Evolutionary conservation across 208 protist genomes (phyloP).

Genomic region (Angomonas ambiguus): DNA sequence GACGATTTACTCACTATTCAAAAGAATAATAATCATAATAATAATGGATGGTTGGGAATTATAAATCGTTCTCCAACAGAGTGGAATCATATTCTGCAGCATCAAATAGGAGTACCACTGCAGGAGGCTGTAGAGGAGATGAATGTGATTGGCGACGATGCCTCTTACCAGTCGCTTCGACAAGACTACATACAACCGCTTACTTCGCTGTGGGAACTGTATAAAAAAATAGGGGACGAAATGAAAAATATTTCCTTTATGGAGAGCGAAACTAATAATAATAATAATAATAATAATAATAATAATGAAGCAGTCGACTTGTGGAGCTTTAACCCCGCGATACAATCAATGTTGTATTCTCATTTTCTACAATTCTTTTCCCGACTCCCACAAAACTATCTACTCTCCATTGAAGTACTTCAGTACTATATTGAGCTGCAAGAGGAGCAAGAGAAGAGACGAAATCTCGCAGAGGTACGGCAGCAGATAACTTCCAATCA

Average conservation of each 20-base stretch:
- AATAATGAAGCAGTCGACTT: background rate
- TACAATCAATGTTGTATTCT: background rate
- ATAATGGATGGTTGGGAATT: background rate
- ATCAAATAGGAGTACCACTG: background rate
- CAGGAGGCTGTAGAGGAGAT: background rate
- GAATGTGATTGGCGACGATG: background rate
- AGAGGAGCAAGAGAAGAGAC: background rate
- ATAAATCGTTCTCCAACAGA: background rate
- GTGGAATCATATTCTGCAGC: background rate
- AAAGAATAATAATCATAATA: conserved; percentile 8
- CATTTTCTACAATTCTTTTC: background rate
- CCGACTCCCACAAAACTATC: background rate
- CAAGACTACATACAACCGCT: background rate
- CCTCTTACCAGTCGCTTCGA: background rate
- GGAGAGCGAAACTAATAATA: background rate
- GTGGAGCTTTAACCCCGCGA: background rate
- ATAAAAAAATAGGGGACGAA: background rate
- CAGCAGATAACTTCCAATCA: background rate
- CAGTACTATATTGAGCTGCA: background rate
- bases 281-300: background rate
- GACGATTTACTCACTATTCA: background rate
- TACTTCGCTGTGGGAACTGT: background rate
- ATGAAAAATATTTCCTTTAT: conserved; percentile 1
- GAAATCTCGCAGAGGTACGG: background rate
- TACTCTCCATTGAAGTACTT: background rate